phyloP scores from a whole-genome alignment of 805 yeast species.

The Cyberlindnera nakhonratchasimensis region DNA sequence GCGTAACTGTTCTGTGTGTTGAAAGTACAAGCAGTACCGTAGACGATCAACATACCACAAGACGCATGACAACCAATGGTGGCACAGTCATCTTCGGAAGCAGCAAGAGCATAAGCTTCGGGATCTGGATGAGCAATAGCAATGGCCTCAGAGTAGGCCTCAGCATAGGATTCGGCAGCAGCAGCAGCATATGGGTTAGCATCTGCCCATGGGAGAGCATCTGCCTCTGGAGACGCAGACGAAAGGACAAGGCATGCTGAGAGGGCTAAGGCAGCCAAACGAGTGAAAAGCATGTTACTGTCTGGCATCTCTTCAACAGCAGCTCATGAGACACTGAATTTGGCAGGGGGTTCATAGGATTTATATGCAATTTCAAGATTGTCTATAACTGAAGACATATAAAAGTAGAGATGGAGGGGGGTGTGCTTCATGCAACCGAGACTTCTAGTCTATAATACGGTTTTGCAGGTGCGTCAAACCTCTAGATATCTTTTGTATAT shows the following conservation, averaged over 20 bases:
- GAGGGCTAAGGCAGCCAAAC: slow-evolving; percentile 1
- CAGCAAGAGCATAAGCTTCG: slow-evolving; percentile 27
- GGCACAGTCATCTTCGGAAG: slow-evolving; percentile 26
- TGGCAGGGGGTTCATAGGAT: too few species aligned
- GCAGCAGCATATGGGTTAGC: slow-evolving; percentile 16
- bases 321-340: too few species aligned
- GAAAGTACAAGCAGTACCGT: slow-evolving; percentile 29
- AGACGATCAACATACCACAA: slow-evolving; percentile 32
- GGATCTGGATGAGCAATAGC: slow-evolving; percentile 22
- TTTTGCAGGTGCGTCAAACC: too few species aligned
- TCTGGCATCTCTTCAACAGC: too few species aligned
- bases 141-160: slow-evolving; percentile 14
- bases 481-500: too few species aligned
- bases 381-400: too few species aligned
- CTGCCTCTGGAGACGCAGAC: slow-evolving; percentile 1
- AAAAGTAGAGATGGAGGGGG: too few species aligned
- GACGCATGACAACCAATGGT: slow-evolving; percentile 29
- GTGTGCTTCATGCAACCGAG: too few species aligned
- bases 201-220: slow-evolving; percentile 16
- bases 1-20: slow-evolving; percentile 8
- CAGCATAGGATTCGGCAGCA: slow-evolving; percentile 13
- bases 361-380: too few species aligned
- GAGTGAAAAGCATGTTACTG: slow-evolving; percentile 2
- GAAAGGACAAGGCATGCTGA: slow-evolving; percentile 1
- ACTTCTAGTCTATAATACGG: too few species aligned